Conservation (phyloP, 805 yeast genomes). For the Pichia insulana region DNA sequence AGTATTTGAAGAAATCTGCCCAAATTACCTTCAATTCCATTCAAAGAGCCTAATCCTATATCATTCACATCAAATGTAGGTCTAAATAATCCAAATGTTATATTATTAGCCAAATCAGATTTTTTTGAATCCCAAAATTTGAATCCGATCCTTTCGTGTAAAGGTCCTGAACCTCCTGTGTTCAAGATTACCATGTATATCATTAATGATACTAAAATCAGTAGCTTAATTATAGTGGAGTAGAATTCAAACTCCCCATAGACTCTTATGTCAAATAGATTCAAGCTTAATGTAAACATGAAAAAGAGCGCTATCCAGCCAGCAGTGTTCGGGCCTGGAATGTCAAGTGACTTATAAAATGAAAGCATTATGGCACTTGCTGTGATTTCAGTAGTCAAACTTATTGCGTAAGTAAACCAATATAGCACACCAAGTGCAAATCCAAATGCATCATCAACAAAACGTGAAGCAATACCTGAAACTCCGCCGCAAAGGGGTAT, state of each 20-base stretch:
- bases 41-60: constrained; percentile 40
- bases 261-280: constrained; percentile 59
- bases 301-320: constrained; percentile 62
- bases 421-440: constrained; percentile 68
- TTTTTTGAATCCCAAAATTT: constrained; percentile 54
- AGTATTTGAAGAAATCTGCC: constrained; percentile 57
- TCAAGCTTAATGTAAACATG: constrained; percentile 36
- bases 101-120: constrained; percentile 36
- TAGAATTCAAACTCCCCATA: constrained; percentile 70
- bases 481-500: constrained; percentile 76
- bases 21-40: constrained; percentile 51
- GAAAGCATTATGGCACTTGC: constrained; percentile 72
- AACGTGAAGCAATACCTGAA: constrained; percentile 63
- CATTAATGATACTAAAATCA: constrained; percentile 44
- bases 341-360: constrained; percentile 49
- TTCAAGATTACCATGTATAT: constrained; percentile 59
- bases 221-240: constrained; percentile 49
- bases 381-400: constrained; percentile 71
- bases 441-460: constrained; percentile 72
- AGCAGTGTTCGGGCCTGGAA: constrained; percentile 46
- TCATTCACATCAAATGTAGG: constrained; percentile 65
- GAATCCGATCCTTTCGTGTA: constrained; percentile 47
- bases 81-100: constrained; percentile 64
- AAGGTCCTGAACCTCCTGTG: constrained; percentile 44
- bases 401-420: constrained; percentile 63